Base-by-base conservation (phyloP, 495 filamentous ascomycete genomes). In the Lasiosphaeriaceae sp. region DNA sequence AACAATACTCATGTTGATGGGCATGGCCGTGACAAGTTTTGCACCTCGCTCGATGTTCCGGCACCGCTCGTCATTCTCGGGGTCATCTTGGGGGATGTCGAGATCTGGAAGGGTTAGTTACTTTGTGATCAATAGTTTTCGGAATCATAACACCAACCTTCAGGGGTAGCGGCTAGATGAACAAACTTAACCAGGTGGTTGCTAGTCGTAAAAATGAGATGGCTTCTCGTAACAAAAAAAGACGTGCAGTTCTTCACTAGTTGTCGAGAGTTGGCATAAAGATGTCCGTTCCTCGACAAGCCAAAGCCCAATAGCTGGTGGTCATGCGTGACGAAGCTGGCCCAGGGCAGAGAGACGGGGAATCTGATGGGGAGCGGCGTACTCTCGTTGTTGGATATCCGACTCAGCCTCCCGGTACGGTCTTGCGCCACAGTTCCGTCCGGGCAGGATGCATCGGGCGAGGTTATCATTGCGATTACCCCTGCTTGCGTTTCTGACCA, bases 161-260 rank as follows among this genome's bases (percentile, higher is more conserved):
- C 74, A n/a, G 75, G 74, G n/a, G n/a, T n/a, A 44, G 72, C 69
- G 11, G 80, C 71, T 47, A 97, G 66, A 71, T 98, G 94, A 17
- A 96, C 85, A 68, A 97, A 97, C 68, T 97, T 98, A 54, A 97
- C 71, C 16, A 96, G 76, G 70, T 97, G 92, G 57, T 90, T 88
- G 48, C 85, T 90, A 1, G 93, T 97, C 19, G 94, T 97, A 67
- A 90, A 92, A 47, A 97, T 83, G 17, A 98, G 74, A 77, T 96
- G 92, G 24, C 83, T 79, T n/a, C 83, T 72, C 0, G 92, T 96
- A 34, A 91, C 73, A 14, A 90, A 64, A 64, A 96, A 96, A 0
- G 94, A 97, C 1, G 94, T 97, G 72, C 91, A 96, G 60, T 90
- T 94, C 65, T 86, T 88, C 2, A 84, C 83, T 39, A 97, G 71